A percentile compares a stretch with the other conserved stretches of the same genome.
These are phyloP conservation scores for Mucor sp. DNA, from an alignment of 371 early-diverging fungal species.

Conservation along the genomic window DNA sequence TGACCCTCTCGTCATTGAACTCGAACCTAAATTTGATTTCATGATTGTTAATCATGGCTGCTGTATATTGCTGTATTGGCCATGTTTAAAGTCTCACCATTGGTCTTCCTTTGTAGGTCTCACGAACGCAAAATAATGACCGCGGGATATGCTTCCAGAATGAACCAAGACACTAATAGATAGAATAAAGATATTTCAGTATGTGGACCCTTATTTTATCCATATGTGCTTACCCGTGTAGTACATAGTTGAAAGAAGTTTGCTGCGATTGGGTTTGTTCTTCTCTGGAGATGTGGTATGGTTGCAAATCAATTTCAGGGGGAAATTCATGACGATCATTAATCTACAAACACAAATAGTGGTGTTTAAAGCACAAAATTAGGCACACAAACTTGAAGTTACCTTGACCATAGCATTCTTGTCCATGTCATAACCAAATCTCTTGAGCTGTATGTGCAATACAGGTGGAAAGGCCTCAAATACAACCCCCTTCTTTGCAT, in stretches of 20 bases:
- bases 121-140: slow-evolving; percentile 96
- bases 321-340: slow-evolving; percentile 98
- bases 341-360: slow-evolving; percentile 53
- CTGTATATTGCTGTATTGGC: not conserved
- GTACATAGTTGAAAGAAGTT: slow-evolving; percentile 63
- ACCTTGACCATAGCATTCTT: slow-evolving; percentile 86
- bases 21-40: slow-evolving; percentile 56
- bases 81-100: slow-evolving; percentile 55
- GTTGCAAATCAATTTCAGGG: slow-evolving; percentile 76
- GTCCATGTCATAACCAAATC: slow-evolving; percentile 95
- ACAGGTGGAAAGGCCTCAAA: slow-evolving; percentile 94
- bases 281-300: slow-evolving; percentile 43
- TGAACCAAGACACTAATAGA: slow-evolving; percentile 88
- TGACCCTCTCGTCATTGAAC: slow-evolving; percentile 97
- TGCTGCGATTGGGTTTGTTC: slow-evolving; percentile 34
- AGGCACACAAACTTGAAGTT: not conserved
- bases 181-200: not conserved
- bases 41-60: not conserved
- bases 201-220: not conserved
- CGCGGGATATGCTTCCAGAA: slow-evolving; percentile 91
- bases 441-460: slow-evolving; percentile 94
- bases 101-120: slow-evolving; percentile 75
- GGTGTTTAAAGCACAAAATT: not conserved
- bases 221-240: slow-evolving; percentile 68
- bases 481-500: slow-evolving; percentile 95